These are phyloP conservation scores for Euphorbia celastroides DNA, from an alignment of 441 rosid species.

Conservation along the genomic window DNA sequence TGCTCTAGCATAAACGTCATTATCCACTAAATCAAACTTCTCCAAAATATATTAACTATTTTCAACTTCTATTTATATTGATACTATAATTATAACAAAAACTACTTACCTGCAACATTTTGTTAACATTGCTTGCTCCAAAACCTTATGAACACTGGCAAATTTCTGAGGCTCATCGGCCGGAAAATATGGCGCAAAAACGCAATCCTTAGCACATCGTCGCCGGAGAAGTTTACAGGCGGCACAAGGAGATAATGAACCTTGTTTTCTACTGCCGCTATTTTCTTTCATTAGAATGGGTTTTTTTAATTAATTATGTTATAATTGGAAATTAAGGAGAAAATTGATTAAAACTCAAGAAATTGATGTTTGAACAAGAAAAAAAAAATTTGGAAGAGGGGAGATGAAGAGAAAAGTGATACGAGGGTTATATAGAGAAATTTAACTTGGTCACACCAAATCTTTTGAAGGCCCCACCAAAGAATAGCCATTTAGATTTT, in stretches of 20 bases:
- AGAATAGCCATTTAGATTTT: constrained; percentile 44
- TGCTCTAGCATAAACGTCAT: background rate
- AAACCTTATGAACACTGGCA: constrained; percentile 82
- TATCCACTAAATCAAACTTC: background rate
- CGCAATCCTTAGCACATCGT: constrained; percentile 69
- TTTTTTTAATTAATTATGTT: background rate
- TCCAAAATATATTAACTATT: too few species aligned
- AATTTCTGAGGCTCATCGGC: constrained; percentile 82
- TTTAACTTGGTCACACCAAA: constrained; percentile 29
- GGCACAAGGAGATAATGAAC: constrained; percentile 70
- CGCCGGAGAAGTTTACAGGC: constrained; percentile 89
- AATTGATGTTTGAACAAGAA: background rate
- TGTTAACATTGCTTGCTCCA: constrained; percentile 95
- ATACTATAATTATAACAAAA: too few species aligned
- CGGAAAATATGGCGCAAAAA: constrained; percentile 87
- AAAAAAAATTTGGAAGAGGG: constrained; percentile 12
- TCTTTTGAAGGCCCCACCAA: constrained; percentile 50
- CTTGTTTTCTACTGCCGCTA: constrained; percentile 40
- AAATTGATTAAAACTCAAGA: too few species aligned
- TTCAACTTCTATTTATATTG: too few species aligned
- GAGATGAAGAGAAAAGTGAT: constrained; percentile 17
- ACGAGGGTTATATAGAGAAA: constrained; percentile 44
- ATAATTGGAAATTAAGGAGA: background rate
- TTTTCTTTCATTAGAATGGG: constrained; percentile 31
- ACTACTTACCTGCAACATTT: constrained; percentile 67